Evolutionary conservation across 2,329 filamentous ascomycete genomes (phyloP), one percentile per base, ranked within the genome.

Genomic region (Volutella citrinella): DNA sequence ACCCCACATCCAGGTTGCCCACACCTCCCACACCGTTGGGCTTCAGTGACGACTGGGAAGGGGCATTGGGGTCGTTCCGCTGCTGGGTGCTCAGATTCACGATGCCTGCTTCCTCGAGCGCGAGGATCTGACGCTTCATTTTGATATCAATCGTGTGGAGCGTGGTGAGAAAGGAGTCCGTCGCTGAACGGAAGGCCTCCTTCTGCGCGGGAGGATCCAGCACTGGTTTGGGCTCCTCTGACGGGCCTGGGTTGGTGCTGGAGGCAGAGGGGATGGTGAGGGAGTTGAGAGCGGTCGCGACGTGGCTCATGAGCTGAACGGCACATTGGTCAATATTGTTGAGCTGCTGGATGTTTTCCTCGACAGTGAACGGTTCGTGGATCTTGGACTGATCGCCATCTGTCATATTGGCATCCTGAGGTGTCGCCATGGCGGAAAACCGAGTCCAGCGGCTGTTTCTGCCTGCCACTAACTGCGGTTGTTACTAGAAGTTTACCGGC

Each of bases 291-390:
- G 67, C 61, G 11, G 61, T 65, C 45, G 70, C 65, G 24, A 70
- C 69, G 56, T 74, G 61, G 36, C 42, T 49, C 59, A 65, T 61
- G 33, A 64, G 55, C 38, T 63, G 52, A 21, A 65, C 61, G 22
- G 61, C 59, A 26, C 59, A 80, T 54, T 77, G 76, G 64, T 94
- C 88, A 49, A 95, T 85, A 25, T 82, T 78, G 48, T 82, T 84
- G 36, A 95, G 76, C 53, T 94, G 87, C 37, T 82, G 72, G 45
- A 95, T 88, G 45, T 85, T 86, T 57, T 94, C 84, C 24, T 83
- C 76, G 20, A 84, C 75, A 9, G 80, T 84, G 47, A 90, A 84
- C n/a, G 74, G 71, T 20, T 70, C 55, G 26, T 70, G 66, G 19
- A 55, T 35, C 25, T 55, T 46, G 18, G 55, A 19, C 4, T 45